Conservation (phyloP, 2,329 filamentous ascomycete species). For the Drechmeria coniospora region DNA sequence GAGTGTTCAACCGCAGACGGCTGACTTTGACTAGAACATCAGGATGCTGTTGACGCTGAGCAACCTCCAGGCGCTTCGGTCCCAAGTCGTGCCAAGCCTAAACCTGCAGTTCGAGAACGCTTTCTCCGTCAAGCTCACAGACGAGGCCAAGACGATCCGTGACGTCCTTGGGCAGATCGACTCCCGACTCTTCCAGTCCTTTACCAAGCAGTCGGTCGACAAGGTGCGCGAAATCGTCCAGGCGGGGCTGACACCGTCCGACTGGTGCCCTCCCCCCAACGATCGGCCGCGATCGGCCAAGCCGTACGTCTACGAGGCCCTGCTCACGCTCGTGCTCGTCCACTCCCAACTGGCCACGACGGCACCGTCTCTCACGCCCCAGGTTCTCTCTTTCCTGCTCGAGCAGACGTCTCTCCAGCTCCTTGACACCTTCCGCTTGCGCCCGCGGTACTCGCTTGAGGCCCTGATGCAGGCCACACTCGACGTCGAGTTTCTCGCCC, state of each 20-base stretch:
- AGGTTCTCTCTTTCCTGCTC: constrained; percentile 75
- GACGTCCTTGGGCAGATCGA: constrained; percentile 88
- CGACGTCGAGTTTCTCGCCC: constrained; percentile 91
- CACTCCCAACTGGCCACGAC: constrained; percentile 82
- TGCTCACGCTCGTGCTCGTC: constrained; percentile 75
- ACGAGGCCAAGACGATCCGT: constrained; percentile 81
- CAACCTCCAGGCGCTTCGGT: constrained; percentile 73
- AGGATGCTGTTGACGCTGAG: constrained; percentile 88
- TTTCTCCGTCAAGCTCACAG: constrained; percentile 86
- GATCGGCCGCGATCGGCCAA: constrained; percentile 57
- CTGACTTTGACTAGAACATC: constrained; percentile 46
- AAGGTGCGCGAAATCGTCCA: constrained; percentile 55
- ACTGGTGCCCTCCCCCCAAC: constrained; percentile 50
- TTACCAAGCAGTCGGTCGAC: constrained; percentile 64
- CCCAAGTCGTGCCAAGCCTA: constrained; percentile 72
- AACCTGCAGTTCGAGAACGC: constrained; percentile 84
- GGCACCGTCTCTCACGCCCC: constrained; percentile 56
- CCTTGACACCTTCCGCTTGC: constrained; percentile 61
- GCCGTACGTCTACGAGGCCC: constrained; percentile 77
- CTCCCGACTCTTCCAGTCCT: constrained; percentile 77
- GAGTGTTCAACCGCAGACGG: not conserved
- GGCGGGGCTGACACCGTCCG: constrained; percentile 51
- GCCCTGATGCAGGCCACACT: constrained; percentile 93
- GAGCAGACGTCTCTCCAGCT: constrained; percentile 68
- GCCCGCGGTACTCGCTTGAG: constrained; percentile 55